Evolutionary conservation across 2,329 filamentous ascomycete genomes (phyloP).

Genomic region (Fusarium xylarioides): DNA sequence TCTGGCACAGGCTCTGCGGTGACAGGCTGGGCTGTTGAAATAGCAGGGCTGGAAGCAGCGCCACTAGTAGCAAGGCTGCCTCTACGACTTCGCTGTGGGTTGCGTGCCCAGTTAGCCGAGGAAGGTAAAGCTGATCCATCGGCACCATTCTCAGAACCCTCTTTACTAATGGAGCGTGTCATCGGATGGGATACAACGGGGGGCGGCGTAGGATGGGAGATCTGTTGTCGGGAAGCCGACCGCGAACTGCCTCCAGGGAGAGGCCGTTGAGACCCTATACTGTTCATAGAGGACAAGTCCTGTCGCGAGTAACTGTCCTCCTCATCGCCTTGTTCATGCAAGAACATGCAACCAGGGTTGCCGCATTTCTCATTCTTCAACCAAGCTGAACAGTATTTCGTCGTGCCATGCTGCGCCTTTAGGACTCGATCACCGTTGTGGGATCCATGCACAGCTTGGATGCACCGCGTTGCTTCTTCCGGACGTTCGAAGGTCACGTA

Average conservation of each 20-base stretch:
- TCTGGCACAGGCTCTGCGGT: conserved; percentile 59
- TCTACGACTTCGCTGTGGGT: conserved; percentile 72
- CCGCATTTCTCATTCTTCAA: conserved; percentile 93
- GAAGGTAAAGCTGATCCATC: conserved; percentile 93
- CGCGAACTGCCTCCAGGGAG: conserved; percentile 63
- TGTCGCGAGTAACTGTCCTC: conserved; percentile 96
- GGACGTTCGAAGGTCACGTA: conserved; percentile 98
- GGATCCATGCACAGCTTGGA: conserved; percentile 90
- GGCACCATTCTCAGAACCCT: conserved; percentile 73
- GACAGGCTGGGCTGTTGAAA: conserved; percentile 66
- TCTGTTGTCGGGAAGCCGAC: conserved; percentile 62
- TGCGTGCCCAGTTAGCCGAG: conserved; percentile 90
- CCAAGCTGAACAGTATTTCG: conserved; percentile 98
- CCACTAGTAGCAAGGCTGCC: conserved; percentile 84
- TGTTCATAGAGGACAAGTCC: conserved; percentile 94
- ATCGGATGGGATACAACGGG: conserved; percentile 67
- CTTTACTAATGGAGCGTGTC: conserved; percentile 80
- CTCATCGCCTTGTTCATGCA: conserved; percentile 98
- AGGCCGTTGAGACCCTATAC: conserved; percentile 80
- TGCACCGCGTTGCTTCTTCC: conserved; percentile 88
- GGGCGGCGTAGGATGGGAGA: conserved; percentile 49
- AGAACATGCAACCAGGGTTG: conserved; percentile 96
- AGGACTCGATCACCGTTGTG: conserved; percentile 88
- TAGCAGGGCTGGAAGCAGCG: conserved; percentile 82
- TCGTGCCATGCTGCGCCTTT: conserved; percentile 84